Evolutionary conservation across 805 yeast species (phyloP).

Genomic region (Scheffersomyces amazonensis): DNA sequence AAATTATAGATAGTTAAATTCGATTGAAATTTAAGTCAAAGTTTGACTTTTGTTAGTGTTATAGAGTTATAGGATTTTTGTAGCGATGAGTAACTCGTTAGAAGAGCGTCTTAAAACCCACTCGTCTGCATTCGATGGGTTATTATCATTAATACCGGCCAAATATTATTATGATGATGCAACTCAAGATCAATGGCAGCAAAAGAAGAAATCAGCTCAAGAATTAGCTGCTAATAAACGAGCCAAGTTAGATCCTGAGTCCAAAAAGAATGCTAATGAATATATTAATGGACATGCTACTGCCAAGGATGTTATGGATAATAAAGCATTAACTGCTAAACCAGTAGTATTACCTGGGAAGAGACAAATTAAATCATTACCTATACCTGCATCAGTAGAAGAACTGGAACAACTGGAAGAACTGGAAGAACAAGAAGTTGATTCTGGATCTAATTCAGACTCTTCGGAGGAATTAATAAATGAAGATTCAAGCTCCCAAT

Average conservation of each 20-base stretch:
- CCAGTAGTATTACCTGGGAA: slow-evolving; percentile 43
- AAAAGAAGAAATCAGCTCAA: slow-evolving; percentile 69
- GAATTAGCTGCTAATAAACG: slow-evolving; percentile 60
- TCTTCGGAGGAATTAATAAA: slow-evolving; percentile 22
- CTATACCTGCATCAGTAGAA: slow-evolving; percentile 6
- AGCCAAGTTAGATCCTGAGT: slow-evolving; percentile 73
- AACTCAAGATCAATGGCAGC: slow-evolving; percentile 86
- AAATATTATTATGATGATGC: slow-evolving; percentile 91
- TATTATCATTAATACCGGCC: slow-evolving; percentile 88
- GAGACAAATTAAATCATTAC: slow-evolving; percentile 18
- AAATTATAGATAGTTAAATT: no score
- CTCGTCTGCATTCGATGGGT: slow-evolving; percentile 82
- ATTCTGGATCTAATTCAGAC: slow-evolving; percentile 3
- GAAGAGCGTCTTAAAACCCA: slow-evolving; percentile 78
- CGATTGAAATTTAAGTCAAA: no score
- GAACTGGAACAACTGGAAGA: slow-evolving; percentile 5
- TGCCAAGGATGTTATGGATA: slow-evolving; percentile 61
- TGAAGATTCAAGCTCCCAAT: slow-evolving; percentile 16
- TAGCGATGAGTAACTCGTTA: slow-evolving; percentile 56
- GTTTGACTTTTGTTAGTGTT: no score
- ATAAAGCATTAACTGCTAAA: slow-evolving; percentile 52
- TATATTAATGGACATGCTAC: slow-evolving; percentile 38
- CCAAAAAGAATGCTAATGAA: slow-evolving; percentile 41
- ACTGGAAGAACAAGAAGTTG: slow-evolving; percentile 15
- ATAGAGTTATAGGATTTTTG: no score